Evolutionary conservation across 2,329 filamentous ascomycete species (phyloP), one percentile per base, ranked within the genome.

Genomic region (Westerdykella aurantiaca): DNA sequence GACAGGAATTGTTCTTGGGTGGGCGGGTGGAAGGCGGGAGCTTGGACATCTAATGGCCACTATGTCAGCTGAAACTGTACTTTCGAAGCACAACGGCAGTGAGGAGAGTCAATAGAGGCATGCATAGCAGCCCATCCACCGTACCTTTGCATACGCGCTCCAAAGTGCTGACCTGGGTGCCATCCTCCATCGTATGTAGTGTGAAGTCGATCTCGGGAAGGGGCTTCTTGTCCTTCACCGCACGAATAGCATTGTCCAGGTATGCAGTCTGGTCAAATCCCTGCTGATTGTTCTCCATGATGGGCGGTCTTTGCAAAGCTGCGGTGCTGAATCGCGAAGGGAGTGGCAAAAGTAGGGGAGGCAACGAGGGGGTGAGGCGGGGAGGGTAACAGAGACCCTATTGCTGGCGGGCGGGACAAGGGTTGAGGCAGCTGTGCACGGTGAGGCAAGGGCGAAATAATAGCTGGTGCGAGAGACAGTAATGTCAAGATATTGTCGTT

Each of bases 71-170:
- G 48, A 44, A 53, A 49, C 48, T 47, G 31, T 23, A 34, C 31
- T 9, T 29, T 21, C 17, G 23, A 41, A 29, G 25, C 16, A n/a
- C 18, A 21, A 21, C 12, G 38, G 25, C 11, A 40, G n/a, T 29
- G 13, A 11, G 25, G 13, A 18, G 31, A 35, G 5, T 6, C 13
- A 31, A 16, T 12, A 33, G 17, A 37, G 9, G 34, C 1, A 12
- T 38, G 22, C 12, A 21, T 11, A 25, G 35, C 43, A 18, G 21
- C 31, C 23, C 13, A 29, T 38, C 17, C 33, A 31, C 41, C 58
- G 39, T 80, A 97, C 93, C 93, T 89, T 97, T 98, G 79, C 91
- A 95, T 49, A 98, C 93, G 68, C 93, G 82, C 73, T 98, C 93
- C 67, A 86, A 73, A 50, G 93, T 98, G 81, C 81, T 97, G 67